Conservation (phyloP, 305 asterid genomes). For the Caryopteris hybrid region DNA sequence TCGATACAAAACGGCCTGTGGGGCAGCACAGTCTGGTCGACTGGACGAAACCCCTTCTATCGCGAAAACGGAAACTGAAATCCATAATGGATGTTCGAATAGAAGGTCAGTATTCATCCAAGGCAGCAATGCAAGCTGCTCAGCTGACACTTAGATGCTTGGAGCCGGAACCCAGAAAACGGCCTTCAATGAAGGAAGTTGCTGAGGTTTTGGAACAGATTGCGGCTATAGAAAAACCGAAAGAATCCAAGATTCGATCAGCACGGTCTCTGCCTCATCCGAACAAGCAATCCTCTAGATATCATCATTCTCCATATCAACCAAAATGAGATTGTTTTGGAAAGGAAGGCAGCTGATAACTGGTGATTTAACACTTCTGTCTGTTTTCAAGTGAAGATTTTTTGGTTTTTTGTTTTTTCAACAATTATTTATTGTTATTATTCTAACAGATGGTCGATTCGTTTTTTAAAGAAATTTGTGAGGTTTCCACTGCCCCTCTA, state of each 20-base stretch:
- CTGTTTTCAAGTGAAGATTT: background rate
- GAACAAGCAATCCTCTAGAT: background rate
- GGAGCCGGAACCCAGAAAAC: constrained; percentile 40
- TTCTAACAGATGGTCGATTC: constrained; percentile 3
- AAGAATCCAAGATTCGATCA: constrained; percentile 19
- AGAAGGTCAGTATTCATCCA: constrained; percentile 49
- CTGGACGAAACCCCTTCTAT: constrained; percentile 45
- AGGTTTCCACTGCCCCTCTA: background rate
- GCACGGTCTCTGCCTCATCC: background rate
- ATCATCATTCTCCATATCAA: background rate
- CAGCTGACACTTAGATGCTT: constrained; percentile 53
- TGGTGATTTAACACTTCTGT: background rate
- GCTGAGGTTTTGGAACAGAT: constrained; percentile 43
- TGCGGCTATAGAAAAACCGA: constrained; percentile 38
- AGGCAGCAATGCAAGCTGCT: constrained; percentile 39
- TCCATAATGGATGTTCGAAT: constrained; percentile 44
- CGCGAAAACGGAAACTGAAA: constrained; percentile 33
- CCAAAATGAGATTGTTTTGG: background rate
- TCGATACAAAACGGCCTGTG: constrained; percentile 36
- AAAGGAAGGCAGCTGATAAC: too few species aligned
- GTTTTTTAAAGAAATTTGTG: constrained; percentile 10
- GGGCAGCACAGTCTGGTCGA: constrained; percentile 47
- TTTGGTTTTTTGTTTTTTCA: background rate
- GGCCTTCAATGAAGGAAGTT: constrained; percentile 65
- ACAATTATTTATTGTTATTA: background rate